Conservation (phyloP, 176 grass and related monocot species). For the Guadua angustifolia region DNA sequence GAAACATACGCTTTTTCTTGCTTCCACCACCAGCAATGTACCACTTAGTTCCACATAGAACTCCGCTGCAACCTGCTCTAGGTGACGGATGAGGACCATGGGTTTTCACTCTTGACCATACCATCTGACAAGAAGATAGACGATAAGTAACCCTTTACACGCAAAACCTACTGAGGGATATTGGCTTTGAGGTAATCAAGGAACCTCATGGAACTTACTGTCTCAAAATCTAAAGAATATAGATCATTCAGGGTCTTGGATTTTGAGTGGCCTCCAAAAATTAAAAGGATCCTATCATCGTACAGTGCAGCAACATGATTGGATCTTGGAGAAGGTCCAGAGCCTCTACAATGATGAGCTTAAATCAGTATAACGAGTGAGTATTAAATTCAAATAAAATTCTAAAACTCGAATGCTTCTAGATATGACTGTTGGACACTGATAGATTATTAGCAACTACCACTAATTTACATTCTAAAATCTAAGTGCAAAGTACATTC, state of each 20-base stretch:
- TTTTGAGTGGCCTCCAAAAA: constrained; percentile 96
- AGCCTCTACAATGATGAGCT: constrained; percentile 61
- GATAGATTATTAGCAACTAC: background rate
- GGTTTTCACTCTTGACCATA: constrained; percentile 91
- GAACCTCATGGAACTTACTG: constrained; percentile 59
- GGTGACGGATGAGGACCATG: constrained; percentile 79
- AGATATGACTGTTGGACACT: constrained; percentile 16
- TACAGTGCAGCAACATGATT: constrained; percentile 80
- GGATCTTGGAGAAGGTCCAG: constrained; percentile 87
- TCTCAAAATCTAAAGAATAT: constrained; percentile 95
- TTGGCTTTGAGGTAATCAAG: background rate
- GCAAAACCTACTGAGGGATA: background rate
- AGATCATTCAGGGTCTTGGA: constrained; percentile 92
- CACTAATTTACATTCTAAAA: background rate
- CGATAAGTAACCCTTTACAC: constrained; percentile 7
- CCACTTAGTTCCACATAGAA: constrained; percentile 95
- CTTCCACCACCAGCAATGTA: constrained; percentile 93
- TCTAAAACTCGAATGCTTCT: background rate
- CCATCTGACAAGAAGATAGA: constrained; percentile 68
- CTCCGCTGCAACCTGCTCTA: constrained; percentile 81
- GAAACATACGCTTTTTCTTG: constrained; percentile 84
- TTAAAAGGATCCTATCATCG: constrained; percentile 79
- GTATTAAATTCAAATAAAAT: background rate
- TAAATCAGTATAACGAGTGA: constrained; percentile 35
- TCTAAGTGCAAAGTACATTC: background rate